phyloP scores from a whole-genome alignment of 2,329 filamentous ascomycete genomes.

The Pochonia chlamydosporia region DNA sequence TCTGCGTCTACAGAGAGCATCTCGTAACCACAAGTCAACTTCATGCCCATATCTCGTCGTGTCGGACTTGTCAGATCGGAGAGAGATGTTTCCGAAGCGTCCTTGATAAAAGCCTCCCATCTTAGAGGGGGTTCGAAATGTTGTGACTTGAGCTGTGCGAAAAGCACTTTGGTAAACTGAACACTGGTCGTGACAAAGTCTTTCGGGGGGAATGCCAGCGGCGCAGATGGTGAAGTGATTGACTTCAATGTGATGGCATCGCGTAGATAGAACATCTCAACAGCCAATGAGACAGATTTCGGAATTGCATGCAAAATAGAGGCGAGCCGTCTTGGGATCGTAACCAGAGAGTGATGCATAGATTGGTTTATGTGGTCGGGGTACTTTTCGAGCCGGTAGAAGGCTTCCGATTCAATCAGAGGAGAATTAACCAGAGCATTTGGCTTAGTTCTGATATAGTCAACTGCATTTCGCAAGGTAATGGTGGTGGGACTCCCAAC shows the following conservation, averaged over 20 bases:
- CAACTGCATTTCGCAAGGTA: slow-evolving; percentile 57
- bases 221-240: slow-evolving; percentile 49
- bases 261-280: slow-evolving; percentile 88
- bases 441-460: slow-evolving; percentile 50
- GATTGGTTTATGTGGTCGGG: slow-evolving; percentile 68
- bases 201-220: slow-evolving; percentile 62
- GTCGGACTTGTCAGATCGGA: slow-evolving; percentile 31
- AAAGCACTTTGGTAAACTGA: slow-evolving; percentile 82
- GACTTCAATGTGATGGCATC: slow-evolving; percentile 72
- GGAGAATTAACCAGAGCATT: slow-evolving; percentile 62
- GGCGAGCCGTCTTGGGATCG: slow-evolving; percentile 76
- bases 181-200: slow-evolving; percentile 77
- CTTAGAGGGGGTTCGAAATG: slow-evolving; percentile 61
- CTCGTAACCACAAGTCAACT: slow-evolving; percentile 84
- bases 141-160: slow-evolving; percentile 85
- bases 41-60: slow-evolving; percentile 65
- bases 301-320: slow-evolving; percentile 72
- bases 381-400: slow-evolving; percentile 81
- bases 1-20: slow-evolving; percentile 69
- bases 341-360: slow-evolving; percentile 68
- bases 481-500: slow-evolving; percentile 31
- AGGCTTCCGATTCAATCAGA: slow-evolving; percentile 79
- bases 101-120: slow-evolving; percentile 34
- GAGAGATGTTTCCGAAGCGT: slow-evolving; percentile 10
- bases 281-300: slow-evolving; percentile 70